Base-by-base conservation (phyloP, 768 basidiomycete species). In the Austroboletus eburneus region DNA sequence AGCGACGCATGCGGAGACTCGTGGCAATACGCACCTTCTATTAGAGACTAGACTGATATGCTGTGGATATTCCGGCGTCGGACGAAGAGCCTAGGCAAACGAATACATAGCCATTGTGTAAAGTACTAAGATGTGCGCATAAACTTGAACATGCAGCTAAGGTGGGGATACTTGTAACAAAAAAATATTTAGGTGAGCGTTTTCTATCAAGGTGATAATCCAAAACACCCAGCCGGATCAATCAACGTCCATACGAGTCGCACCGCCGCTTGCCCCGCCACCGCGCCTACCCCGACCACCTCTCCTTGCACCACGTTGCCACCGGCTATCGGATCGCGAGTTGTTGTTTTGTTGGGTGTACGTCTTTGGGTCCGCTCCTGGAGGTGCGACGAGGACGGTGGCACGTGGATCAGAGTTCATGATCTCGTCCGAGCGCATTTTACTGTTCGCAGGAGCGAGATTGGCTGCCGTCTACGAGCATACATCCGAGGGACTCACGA, bases 401-500 rank as follows among this genome's bases (percentile, higher is more conserved):
- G 87, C 85, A 22, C 87, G 79, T n/a, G 83, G 77, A 54, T 74
- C 75, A 18, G 72, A 71, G 25, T 44, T 50, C 49, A 89, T 63
- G 40, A 91, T 74, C 2, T 79, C 79, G 61, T 93, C 90, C 3
- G 90, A 91, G 43, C 90, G 86, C 74, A 93, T 74, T 78, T 91
- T 92, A 50, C 90, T 91, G 56, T 42, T 25, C 10, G n/a, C 10
- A 5, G 9, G 17, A 9, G 41, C 13, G 17, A 4, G 10, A 10
- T 18, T n/a, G 25, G 18, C 24, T 21, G 38, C 14, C n/a, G 16
- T 9, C 23, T 5, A 17, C 24, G 16, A n/a, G 20, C 0, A 13
- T 13, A 5, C 9, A 13, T n/a, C 9, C 22, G 5, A 16, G 9
- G 3, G 2, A 55, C 64, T 67, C 59, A 87, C 85, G 85, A 83